A percentile compares a stretch with the other conserved stretches of the same genome.
Evolutionary conservation across 179 eudicot genomes (phyloP).

Genomic region (Patellifolia procumbens): DNA sequence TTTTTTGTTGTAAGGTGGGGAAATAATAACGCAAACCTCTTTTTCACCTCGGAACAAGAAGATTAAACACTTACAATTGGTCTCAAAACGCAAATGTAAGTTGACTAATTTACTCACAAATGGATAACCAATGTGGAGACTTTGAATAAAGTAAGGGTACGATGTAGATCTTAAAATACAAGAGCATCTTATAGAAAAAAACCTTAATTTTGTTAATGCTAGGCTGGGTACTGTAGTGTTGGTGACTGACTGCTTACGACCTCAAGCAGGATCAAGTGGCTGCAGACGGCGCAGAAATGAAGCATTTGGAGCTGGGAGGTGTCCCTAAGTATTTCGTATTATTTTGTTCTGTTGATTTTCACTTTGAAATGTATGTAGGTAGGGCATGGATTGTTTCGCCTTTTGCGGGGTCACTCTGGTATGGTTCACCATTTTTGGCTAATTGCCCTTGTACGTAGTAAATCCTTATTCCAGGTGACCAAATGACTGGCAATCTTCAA

Average conservation of each 20-base stretch:
- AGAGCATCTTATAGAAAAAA: too few relatives aligned
- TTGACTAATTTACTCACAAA: too few relatives aligned
- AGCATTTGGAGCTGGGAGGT: conserved; percentile 26
- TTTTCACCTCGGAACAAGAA: too few relatives aligned
- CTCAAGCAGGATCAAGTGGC: conserved; percentile 12
- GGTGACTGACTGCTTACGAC: conserved; percentile 19
- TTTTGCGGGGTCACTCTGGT: conserved; percentile 1
- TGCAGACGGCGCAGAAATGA: conserved; percentile 19
- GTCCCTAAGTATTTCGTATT: not conserved
- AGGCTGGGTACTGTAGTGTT: not conserved
- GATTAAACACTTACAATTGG: too few relatives aligned
- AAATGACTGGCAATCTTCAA: conserved; percentile 20
- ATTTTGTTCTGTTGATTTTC: conserved; percentile 15
- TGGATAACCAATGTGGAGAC: too few relatives aligned
- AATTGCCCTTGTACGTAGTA: conserved; percentile 29
- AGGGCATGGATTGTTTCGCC: conserved; percentile 28
- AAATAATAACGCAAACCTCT: too few relatives aligned
- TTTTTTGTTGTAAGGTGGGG: too few relatives aligned
- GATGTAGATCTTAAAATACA: too few relatives aligned
- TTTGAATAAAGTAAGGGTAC: too few relatives aligned
- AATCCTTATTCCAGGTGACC: conserved; percentile 24
- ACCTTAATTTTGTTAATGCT: not conserved
- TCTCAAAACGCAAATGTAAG: too few relatives aligned
- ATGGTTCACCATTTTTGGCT: conserved; percentile 28
- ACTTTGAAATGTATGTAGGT: conserved; percentile 14